These are phyloP conservation scores for Wallacemonas sp. DNA, from an alignment of 208 protist genomes.

Conservation along the genomic window DNA sequence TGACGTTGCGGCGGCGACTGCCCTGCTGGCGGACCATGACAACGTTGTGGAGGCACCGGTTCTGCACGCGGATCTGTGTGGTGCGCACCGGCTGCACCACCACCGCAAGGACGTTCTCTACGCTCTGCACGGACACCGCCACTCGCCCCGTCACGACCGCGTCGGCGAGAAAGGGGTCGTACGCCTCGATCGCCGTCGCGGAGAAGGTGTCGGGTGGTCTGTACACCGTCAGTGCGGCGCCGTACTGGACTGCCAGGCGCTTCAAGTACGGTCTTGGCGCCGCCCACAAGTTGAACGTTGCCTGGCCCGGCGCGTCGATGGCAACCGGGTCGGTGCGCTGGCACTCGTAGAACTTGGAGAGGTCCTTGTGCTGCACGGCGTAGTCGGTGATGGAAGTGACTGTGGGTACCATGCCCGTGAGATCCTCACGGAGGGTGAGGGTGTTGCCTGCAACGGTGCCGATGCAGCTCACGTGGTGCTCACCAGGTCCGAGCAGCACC, in stretches of 20 bases:
- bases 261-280: constrained; percentile 33
- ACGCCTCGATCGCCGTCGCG: constrained; percentile 13
- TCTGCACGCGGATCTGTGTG: constrained; percentile 75
- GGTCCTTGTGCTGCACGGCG: constrained; percentile 32
- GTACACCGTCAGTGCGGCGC: constrained; percentile 29
- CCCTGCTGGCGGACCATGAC: constrained; percentile 71
- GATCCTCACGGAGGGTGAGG: constrained; percentile 52
- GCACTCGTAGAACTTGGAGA: constrained; percentile 54
- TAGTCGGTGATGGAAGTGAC: constrained; percentile 29
- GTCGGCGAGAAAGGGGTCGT: constrained; percentile 23
- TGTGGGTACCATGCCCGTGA: constrained; percentile 57
- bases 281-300: constrained; percentile 76
- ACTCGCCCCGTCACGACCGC: constrained; percentile 74
- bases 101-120: constrained; percentile 59
- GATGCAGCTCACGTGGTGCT: constrained; percentile 80
- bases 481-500: constrained; percentile 59
- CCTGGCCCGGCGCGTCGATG: constrained; percentile 58
- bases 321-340: constrained; percentile 58
- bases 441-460: constrained; percentile 58
- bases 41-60: constrained; percentile 36
- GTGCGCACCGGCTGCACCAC: constrained; percentile 46
- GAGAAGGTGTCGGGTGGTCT: constrained; percentile 1
- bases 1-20: constrained; percentile 47
- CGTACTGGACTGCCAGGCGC: constrained; percentile 38
- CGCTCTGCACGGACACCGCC: constrained; percentile 52